Evolutionary conservation across 345 rosid genomes (phyloP), one percentile per base, ranked within the genome.

Genomic region (Citrus medica): DNA sequence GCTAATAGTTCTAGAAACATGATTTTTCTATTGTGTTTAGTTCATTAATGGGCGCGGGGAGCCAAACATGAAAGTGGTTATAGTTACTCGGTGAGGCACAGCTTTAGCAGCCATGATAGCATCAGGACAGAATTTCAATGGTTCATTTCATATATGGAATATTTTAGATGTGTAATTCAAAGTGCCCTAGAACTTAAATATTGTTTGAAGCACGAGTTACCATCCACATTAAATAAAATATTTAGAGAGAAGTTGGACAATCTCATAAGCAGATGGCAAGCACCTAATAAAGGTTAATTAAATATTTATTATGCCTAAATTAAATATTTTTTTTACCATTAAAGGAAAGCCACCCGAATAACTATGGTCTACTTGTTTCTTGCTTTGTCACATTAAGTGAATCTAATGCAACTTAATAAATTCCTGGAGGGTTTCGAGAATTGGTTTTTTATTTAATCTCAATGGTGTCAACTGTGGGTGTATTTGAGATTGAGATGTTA

Each of bases 401-500:
- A 53, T 17, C 58, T 17, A 53, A 53, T 53, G 56, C 56, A 51
- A 2, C 21, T 51, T 17, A 51, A 51, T 16, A 51, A 51, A 51
- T 51, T 0, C 56, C 7, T 51, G 5, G 7, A 16, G 56, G 1
- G 17, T 0, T 42, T 51, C 21, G 5, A 51, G 56, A 51, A 16
- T 51, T 51, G 7, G 2, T 51, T 51, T 51, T 14, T 51, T 0
- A 16, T 51, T 16, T 51, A 51, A 51, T 51, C 16, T 42, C 48
- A 42, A 42, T 3, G 17, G 51, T 12, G 51, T 1, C 56, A 16
- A 51, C 2, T 4, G 22, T 51, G 33, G 33, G 0, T 32, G 5
- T 0, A 4, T 32, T 32, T 32, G 5, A 0, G 0, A 32, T 32
- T 32, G 5, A 4, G 5, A 5, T 4, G 33, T 32, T 32, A 0